These are phyloP conservation scores for Hyaloscypha bicolor DNA, from an alignment of 495 filamentous ascomycete species.

Conservation along the genomic window DNA sequence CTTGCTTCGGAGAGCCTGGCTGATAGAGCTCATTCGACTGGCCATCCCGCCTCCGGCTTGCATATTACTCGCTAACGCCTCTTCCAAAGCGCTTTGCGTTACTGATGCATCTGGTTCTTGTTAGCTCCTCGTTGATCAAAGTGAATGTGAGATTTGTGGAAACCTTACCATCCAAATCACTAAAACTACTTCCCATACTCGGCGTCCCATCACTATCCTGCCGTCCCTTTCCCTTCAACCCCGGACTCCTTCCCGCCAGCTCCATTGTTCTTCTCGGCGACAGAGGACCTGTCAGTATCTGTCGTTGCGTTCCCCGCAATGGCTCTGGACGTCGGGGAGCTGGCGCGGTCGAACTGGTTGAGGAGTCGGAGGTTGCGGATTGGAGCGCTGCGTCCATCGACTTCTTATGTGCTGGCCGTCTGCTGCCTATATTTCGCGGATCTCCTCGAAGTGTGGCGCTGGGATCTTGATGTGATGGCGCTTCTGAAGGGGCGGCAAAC, in stretches of 20 bases:
- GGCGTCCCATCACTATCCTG: slow-evolving; percentile 85
- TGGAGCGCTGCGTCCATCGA: slow-evolving; percentile 39
- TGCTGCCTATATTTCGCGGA: slow-evolving; percentile 43
- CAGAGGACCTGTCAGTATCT: slow-evolving; percentile 22
- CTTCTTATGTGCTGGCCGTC: slow-evolving; percentile 32
- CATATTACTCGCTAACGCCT: slow-evolving; percentile 91
- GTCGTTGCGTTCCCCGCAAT: slow-evolving; percentile 13
- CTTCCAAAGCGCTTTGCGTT: slow-evolving; percentile 91
- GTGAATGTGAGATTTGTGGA: slow-evolving; percentile 8
- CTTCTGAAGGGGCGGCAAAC: slow-evolving; percentile 40
- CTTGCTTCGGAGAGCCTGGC: slow-evolving; percentile 49
- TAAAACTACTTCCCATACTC: slow-evolving; percentile 98
- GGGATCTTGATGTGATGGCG: slow-evolving; percentile 48
- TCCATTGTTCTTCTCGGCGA: slow-evolving; percentile 56
- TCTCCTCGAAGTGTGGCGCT: slow-evolving; percentile 63
- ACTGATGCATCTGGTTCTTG: slow-evolving; percentile 76
- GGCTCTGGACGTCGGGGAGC: slow-evolving; percentile 30
- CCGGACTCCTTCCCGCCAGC: slow-evolving; percentile 58
- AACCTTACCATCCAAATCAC: slow-evolving; percentile 87
- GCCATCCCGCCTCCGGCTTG: slow-evolving; percentile 75
- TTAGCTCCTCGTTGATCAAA: slow-evolving; percentile 5
- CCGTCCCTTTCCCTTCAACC: slow-evolving; percentile 52
- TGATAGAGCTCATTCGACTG: slow-evolving; percentile 87
- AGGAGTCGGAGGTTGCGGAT: slow-evolving; percentile 61
- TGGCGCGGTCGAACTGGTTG: slow-evolving; percentile 58